Evolutionary conservation across 2,329 filamentous ascomycete species (phyloP).

Genomic region (Xylaria arbuscula): DNA sequence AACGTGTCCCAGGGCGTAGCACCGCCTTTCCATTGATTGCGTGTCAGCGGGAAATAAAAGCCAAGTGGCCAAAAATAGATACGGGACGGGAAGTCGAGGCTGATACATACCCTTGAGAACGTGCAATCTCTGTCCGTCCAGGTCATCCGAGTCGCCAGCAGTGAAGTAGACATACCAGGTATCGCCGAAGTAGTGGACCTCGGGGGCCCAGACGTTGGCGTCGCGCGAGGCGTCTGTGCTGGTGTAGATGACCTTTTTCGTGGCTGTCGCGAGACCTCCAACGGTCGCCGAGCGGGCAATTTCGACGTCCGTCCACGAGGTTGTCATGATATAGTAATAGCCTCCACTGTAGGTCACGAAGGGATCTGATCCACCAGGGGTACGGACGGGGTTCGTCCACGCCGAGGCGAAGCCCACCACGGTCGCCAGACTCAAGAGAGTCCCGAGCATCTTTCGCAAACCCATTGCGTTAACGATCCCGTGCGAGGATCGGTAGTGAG

Average conservation of each 20-base stretch:
- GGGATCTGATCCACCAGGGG: slow-evolving; percentile 63
- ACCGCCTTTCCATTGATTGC: slow-evolving; percentile 54
- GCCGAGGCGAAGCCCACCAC: slow-evolving; percentile 40
- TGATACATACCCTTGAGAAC: slow-evolving; percentile 59
- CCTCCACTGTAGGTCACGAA: slow-evolving; percentile 62
- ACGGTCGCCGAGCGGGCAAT: slow-evolving; percentile 66
- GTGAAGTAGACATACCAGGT: slow-evolving; percentile 67
- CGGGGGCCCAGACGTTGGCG: slow-evolving; percentile 69
- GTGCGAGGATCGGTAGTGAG: not conserved
- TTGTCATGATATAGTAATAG: slow-evolving; percentile 68
- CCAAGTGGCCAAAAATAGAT: not conserved
- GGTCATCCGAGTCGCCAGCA: slow-evolving; percentile 53
- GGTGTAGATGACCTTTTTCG: slow-evolving; percentile 62
- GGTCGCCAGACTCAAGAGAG: slow-evolving; percentile 27
- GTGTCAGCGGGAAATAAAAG: not conserved
- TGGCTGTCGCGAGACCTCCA: slow-evolving; percentile 64
- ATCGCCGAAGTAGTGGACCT: slow-evolving; percentile 63
- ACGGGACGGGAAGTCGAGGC: slow-evolving; percentile 8
- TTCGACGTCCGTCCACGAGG: slow-evolving; percentile 65
- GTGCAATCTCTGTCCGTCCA: slow-evolving; percentile 63
- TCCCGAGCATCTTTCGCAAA: slow-evolving; percentile 29
- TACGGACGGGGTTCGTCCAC: slow-evolving; percentile 65
- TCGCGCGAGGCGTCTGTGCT: slow-evolving; percentile 59
- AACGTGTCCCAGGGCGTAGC: slow-evolving; percentile 63
- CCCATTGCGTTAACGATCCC: slow-evolving; percentile 19